phyloP scores from a whole-genome alignment of 2,329 filamentous ascomycete genomes.

The Amauroascus verrucosus region DNA sequence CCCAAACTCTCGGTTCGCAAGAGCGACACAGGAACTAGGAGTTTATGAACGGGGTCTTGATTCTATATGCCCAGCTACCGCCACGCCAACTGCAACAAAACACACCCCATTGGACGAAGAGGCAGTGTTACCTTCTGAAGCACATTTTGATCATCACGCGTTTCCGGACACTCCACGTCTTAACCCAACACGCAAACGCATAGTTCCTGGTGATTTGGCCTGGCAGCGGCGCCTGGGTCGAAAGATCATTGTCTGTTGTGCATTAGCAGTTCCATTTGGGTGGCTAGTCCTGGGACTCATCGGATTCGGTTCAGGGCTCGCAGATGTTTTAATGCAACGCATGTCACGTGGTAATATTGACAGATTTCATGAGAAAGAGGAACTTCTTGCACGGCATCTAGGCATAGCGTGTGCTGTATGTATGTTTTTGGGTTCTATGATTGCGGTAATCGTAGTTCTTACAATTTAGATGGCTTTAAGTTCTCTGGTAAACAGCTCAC shows the following conservation, averaged over 20 bases:
- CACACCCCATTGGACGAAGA: slow-evolving; percentile 12
- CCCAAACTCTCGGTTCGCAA: neutral
- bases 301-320: slow-evolving; percentile 9
- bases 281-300: slow-evolving; percentile 16
- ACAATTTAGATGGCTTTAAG: neutral
- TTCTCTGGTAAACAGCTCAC: neutral
- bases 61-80: neutral
- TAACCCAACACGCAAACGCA: slow-evolving; percentile 2
- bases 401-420: slow-evolving; percentile 1
- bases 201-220: neutral
- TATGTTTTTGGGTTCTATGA: slow-evolving; percentile 8
- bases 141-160: slow-evolving; percentile 13
- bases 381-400: slow-evolving; percentile 12
- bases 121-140: neutral
- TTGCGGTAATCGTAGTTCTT: slow-evolving; percentile 11
- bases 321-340: slow-evolving; percentile 13
- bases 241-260: slow-evolving; percentile 12
- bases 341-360: slow-evolving; percentile 12
- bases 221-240: slow-evolving; percentile 15
- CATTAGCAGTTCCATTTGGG: slow-evolving; percentile 12
- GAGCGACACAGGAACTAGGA: neutral
- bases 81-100: neutral
- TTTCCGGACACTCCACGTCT: slow-evolving; percentile 17
- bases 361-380: slow-evolving; percentile 17
- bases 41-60: neutral